Evolutionary conservation across 2,329 filamentous ascomycete species (phyloP).

Genomic region (Epichloe typhina): DNA sequence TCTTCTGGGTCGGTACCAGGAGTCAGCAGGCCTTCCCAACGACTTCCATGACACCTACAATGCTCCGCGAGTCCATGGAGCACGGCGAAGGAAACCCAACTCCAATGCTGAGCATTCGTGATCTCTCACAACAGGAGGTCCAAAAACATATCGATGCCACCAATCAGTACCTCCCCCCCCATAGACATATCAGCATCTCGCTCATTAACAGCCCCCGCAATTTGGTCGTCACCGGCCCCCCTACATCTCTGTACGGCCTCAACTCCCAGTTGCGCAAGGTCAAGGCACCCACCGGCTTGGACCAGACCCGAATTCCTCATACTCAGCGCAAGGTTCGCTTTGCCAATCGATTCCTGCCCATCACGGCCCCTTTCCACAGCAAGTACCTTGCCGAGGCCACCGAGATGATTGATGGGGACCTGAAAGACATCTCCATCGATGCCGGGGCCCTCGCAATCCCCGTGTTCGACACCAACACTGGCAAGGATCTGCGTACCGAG

Average conservation of each 20-base stretch:
- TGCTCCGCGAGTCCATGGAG: conserved; percentile 85
- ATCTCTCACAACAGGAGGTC: conserved; percentile 74
- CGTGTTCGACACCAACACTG: conserved; percentile 82
- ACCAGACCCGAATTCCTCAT: conserved; percentile 87
- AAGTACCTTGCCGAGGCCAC: conserved; percentile 78
- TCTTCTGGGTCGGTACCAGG: conserved; percentile 97
- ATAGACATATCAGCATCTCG: conserved; percentile 89
- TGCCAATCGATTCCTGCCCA: conserved; percentile 91
- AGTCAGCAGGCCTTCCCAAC: conserved; percentile 95
- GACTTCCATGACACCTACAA: conserved; percentile 81
- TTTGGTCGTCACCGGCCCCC: conserved; percentile 85
- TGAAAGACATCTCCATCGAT: conserved; percentile 69
- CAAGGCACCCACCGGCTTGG: conserved; percentile 92
- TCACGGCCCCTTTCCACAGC: conserved; percentile 97
- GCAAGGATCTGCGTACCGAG: conserved; percentile 64
- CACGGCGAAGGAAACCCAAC: conserved; percentile 92
- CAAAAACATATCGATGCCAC: conserved; percentile 95
- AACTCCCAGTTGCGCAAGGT: conserved; percentile 92
- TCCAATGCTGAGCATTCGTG: conserved; percentile 94
- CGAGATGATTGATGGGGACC: conserved; percentile 70
- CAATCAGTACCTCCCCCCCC: conserved; percentile 94
- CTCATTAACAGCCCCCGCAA: conserved; percentile 95
- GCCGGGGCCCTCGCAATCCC: conserved; percentile 64
- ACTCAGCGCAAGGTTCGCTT: conserved; percentile 95
- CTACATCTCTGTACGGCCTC: conserved; percentile 89